Conservation (phyloP, 257 asterid genomes). For the Solanum neorickii region DNA sequence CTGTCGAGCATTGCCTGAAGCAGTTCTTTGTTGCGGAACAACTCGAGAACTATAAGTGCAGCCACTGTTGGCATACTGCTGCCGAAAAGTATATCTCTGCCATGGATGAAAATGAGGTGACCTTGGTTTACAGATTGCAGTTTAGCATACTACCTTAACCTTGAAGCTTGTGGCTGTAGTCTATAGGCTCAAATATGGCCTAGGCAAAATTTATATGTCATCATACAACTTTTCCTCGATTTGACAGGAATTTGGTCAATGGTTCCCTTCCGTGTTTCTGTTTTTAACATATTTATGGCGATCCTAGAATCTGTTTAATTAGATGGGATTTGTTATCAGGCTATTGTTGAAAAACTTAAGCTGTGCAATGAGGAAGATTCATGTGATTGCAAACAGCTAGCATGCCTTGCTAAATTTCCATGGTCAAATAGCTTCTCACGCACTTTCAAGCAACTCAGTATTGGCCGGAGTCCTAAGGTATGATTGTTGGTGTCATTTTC, state of each 20-base stretch:
- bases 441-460: constrained; percentile 58
- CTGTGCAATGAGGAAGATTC: constrained; percentile 49
- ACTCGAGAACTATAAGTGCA: constrained; percentile 65
- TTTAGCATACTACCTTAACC: not conserved
- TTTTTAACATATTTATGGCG: not conserved
- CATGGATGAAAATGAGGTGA: constrained; percentile 45
- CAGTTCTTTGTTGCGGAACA: constrained; percentile 59
- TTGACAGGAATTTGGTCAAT: not conserved
- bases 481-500: not conserved
- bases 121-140: not conserved
- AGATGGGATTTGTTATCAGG: constrained; percentile 28
- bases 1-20: constrained; percentile 64
- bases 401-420: constrained; percentile 50
- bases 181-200: not conserved
- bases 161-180: not conserved
- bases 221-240: not conserved
- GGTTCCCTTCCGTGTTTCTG: not conserved
- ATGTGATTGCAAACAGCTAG: constrained; percentile 61
- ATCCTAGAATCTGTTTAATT: not conserved
- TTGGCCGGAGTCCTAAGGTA: constrained; percentile 77
- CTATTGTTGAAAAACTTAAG: constrained; percentile 42
- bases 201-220: not conserved
- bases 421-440: constrained; percentile 75
- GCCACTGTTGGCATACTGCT: constrained; percentile 86
- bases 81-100: constrained; percentile 46